Percentiles rank a stretch among this genome's conserved stretches.
Evolutionary conservation across 202 grass and related monocot species (phyloP).

Genomic region (Saccharum hybrid): DNA sequence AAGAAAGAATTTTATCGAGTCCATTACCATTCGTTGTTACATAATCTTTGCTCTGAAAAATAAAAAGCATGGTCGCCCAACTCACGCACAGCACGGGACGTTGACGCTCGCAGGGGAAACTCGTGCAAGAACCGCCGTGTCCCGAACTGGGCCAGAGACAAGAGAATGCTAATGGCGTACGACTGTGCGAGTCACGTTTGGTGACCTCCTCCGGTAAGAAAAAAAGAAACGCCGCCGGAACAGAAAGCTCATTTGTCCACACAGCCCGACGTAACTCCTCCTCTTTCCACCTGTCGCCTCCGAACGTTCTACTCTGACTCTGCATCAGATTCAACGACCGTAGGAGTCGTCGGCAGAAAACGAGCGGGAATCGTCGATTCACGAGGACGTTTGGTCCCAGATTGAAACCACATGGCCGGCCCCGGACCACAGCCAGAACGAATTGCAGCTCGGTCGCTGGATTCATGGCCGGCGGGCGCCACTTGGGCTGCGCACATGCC

Average conservation of each 20-base stretch:
- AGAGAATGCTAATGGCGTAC: not conserved
- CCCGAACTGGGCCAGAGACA: not conserved
- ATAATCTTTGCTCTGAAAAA: too few relatives aligned
- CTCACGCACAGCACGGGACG: too few relatives aligned
- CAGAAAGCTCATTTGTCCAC: not conserved
- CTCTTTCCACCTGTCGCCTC: not conserved
- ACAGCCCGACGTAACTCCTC: too few relatives aligned
- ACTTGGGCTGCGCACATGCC: constrained; percentile 11
- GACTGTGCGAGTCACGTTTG: not conserved
- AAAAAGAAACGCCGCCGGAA: not conserved
- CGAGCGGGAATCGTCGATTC: not conserved
- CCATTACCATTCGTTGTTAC: too few relatives aligned
- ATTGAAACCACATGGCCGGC: too few relatives aligned
- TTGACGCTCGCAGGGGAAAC: not conserved
- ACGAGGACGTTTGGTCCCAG: too few relatives aligned
- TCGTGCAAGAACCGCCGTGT: not conserved
- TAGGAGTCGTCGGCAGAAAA: not conserved
- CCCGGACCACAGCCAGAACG: too few relatives aligned
- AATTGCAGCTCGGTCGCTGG: too few relatives aligned
- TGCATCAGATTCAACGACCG: not conserved
- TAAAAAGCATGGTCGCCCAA: too few relatives aligned
- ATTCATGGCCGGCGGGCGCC: constrained; percentile 22
- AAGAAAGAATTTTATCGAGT: too few relatives aligned
- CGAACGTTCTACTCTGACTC: too few relatives aligned
- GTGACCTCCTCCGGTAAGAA: not conserved